Percentiles rank a stretch among this genome's conserved stretches.
Conservation (phyloP, 441 rosid species). For the Jatropha podagrica region DNA sequence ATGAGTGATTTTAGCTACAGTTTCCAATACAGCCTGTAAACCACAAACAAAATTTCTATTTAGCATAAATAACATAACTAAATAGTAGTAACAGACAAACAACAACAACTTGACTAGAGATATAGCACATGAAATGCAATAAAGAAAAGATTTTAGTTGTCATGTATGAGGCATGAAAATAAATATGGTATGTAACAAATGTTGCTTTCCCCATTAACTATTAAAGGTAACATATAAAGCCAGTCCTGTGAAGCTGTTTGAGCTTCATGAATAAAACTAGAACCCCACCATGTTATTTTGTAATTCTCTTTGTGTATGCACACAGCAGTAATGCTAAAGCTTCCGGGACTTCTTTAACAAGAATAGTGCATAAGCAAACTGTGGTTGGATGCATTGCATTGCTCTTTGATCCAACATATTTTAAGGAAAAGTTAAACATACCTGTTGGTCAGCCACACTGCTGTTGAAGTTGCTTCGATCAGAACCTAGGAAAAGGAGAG, state of each 20-base stretch:
- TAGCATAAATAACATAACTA: constrained; percentile 11
- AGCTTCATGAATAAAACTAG: not conserved
- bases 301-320: not conserved
- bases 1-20: constrained; percentile 90
- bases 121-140: not conserved
- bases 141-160: constrained; percentile 2
- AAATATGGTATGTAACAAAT: constrained; percentile 1
- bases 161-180: not conserved
- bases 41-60: constrained; percentile 23
- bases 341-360: not conserved
- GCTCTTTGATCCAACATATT: constrained; percentile 14
- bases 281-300: not conserved
- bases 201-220: not conserved
- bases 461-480: constrained; percentile 87
- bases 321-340: not conserved
- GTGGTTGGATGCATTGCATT: not conserved
- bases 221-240: not conserved
- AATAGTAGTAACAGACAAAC: not conserved
- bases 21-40: constrained; percentile 86
- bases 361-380: not conserved
- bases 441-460: constrained; percentile 95
- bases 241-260: not conserved
- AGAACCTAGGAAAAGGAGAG: constrained; percentile 44
- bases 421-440: constrained; percentile 41
- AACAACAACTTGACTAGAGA: not conserved